A percentile compares a stretch with the other conserved stretches of the same genome.
Conservation (phyloP, 2,329 filamentous ascomycete genomes). For the Aspergillus uvarum region DNA sequence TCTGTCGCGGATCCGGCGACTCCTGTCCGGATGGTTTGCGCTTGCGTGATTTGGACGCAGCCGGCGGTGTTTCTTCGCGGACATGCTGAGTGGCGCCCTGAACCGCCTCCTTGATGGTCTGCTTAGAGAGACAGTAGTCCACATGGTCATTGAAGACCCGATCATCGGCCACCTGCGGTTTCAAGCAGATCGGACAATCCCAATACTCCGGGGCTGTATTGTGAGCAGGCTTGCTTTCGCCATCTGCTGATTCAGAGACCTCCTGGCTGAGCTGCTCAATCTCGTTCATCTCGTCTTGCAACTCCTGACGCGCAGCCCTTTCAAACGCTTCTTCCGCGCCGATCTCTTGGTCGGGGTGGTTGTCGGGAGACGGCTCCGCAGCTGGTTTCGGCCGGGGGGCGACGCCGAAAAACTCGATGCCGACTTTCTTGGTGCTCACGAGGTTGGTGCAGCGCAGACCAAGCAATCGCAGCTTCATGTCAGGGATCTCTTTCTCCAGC, state of each 20-base stretch:
- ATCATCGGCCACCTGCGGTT: constrained; percentile 73
- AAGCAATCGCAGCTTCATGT: constrained; percentile 79
- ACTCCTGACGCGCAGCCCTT: constrained; percentile 59
- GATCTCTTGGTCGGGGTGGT: constrained; percentile 59
- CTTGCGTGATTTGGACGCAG: constrained; percentile 22
- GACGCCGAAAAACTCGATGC: constrained; percentile 75
- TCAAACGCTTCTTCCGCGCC: constrained; percentile 69
- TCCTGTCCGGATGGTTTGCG: constrained; percentile 36
- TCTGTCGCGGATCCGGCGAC: constrained; percentile 32
- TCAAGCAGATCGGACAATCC: constrained; percentile 85
- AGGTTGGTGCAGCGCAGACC: constrained; percentile 86
- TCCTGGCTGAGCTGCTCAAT: constrained; percentile 64
- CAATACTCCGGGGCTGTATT: constrained; percentile 56
- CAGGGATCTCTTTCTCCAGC: constrained; percentile 77
- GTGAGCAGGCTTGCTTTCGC: constrained; percentile 24
- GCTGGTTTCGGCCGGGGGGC: constrained; percentile 24
- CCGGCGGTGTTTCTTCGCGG: constrained; percentile 17
- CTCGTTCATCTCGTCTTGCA: constrained; percentile 61
- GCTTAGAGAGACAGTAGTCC: constrained; percentile 81
- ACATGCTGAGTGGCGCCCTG: constrained; percentile 48
- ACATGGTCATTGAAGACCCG: constrained; percentile 85
- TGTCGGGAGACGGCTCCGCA: constrained; percentile 18
- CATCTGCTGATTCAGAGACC: constrained; percentile 15
- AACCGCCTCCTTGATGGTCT: constrained; percentile 81
- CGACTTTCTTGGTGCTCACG: constrained; percentile 77